Evolutionary conservation across 768 basidiomycete genomes (phyloP).

Genomic region (Tricholoma saponaceum): DNA sequence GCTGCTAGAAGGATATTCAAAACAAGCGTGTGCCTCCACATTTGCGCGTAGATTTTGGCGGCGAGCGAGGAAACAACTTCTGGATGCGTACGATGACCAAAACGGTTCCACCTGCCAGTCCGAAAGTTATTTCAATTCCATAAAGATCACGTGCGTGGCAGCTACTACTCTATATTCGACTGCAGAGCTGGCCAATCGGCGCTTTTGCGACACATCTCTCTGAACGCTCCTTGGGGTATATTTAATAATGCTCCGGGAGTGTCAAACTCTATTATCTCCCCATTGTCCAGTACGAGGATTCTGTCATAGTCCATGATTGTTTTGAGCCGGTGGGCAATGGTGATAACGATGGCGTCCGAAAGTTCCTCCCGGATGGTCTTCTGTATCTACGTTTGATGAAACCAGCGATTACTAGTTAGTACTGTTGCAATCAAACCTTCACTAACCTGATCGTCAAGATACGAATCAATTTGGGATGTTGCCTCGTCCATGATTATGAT

Average conservation of each 20-base stretch:
- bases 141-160: slow-evolving; percentile 11
- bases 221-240: slow-evolving; percentile 55
- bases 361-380: slow-evolving; percentile 72
- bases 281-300: slow-evolving; percentile 69
- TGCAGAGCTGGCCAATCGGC: slow-evolving; percentile 44
- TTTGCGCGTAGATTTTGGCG: neutral
- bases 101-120: too few relatives aligned
- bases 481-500: slow-evolving; percentile 76
- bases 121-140: neutral
- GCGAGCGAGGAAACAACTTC: neutral
- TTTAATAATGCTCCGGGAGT: slow-evolving; percentile 53
- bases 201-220: slow-evolving; percentile 64
- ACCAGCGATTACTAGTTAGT: neutral
- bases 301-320: slow-evolving; percentile 76
- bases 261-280: slow-evolving; percentile 74
- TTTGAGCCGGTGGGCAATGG: slow-evolving; percentile 77
- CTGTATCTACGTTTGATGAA: slow-evolving; percentile 49
- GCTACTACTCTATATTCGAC: neutral
- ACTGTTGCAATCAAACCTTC: neutral
- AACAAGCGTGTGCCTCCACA: slow-evolving; percentile 4
- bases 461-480: slow-evolving; percentile 71
- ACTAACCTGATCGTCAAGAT: slow-evolving; percentile 62
- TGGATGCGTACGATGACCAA: neutral
- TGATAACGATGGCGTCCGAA: slow-evolving; percentile 66
- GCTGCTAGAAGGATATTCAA: slow-evolving; percentile 6